Evolutionary conservation across 768 basidiomycete species (phyloP), one percentile per base, ranked within the genome.

Genomic region (Calocera viscosa): DNA sequence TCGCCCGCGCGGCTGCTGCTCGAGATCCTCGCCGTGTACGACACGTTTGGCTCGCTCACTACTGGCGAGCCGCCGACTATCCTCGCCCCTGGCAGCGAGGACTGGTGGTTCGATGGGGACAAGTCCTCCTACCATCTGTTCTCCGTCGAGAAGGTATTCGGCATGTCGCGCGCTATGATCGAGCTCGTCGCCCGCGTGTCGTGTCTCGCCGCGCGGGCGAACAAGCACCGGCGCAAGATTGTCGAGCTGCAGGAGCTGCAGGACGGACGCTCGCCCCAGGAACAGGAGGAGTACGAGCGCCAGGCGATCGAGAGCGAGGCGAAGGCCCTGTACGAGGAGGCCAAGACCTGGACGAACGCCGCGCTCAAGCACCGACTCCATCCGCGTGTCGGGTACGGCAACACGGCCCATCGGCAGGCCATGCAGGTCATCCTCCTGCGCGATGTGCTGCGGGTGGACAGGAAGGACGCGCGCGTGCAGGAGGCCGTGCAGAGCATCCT

Each of bases 141-240:
- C 67, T 78, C 77, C 49, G 76, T 80, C 49, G 81, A 83, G 72
- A 79, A 75, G 69, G 77, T 78, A 66, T 79, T 81, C 72, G 82
- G 81, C 49, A 77, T 76, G 66, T 76, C 74, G 40, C 75, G 75
- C 64, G 66, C 66, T 35, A 70, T 74, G 63, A 67, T 64, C 33
- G 65, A 65, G 30, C 43, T 64, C 40, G 66, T 71, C 14, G 47
- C 67, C 2, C 64, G 60, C 39, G 69, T 64, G n/a, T 69, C 26
- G 26, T 28, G 26, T 22, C 53, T 60, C 14, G 53, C 53, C 17
- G 26, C 65, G 26, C 60, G 68, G 43, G 68, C 68, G 17, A 41
- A 64, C 14, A 49, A 64, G 34, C 65, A 65, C 32, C 60, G 65
- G 32, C 53, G 68, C 26, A 49, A 19, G 38, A 53, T 69, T 43